Conservation (phyloP, 129 eudicot genomes). For the Arctium lappa region DNA sequence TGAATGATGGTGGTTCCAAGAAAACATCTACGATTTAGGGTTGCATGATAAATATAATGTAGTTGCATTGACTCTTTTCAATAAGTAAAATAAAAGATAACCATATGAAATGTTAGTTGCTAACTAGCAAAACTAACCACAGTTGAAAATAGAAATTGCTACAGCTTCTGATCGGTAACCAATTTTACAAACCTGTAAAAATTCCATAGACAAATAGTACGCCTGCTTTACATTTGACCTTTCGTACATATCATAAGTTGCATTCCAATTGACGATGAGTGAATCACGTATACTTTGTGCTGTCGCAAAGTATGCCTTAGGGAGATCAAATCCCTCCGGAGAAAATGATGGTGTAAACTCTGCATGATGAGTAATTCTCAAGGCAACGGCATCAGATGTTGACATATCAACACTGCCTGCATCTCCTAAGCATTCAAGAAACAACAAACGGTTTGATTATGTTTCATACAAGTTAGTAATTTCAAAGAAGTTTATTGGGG, state of each 20-base stretch:
- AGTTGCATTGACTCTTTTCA: neutral
- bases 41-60: conserved; percentile 7
- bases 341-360: conserved; percentile 83
- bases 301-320: conserved; percentile 85
- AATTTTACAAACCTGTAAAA: conserved; percentile 72
- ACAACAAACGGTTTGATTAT: conserved; percentile 12
- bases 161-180: conserved; percentile 12
- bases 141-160: neutral
- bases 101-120: neutral
- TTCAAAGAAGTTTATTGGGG: neutral
- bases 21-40: conserved; percentile 3
- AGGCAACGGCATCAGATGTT: conserved; percentile 59
- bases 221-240: conserved; percentile 86
- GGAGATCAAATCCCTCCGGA: conserved; percentile 56
- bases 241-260: conserved; percentile 70
- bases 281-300: conserved; percentile 93
- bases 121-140: conserved; percentile 1
- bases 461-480: neutral
- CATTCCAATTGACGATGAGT: conserved; percentile 80
- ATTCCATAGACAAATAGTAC: conserved; percentile 94
- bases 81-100: neutral
- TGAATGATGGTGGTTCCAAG: neutral
- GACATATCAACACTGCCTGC: conserved; percentile 26
- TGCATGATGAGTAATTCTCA: conserved; percentile 79
- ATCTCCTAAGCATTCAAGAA: conserved; percentile 35